Conservation (phyloP, 176 grass and related monocot species). For the Oropetium thomaeum region DNA sequence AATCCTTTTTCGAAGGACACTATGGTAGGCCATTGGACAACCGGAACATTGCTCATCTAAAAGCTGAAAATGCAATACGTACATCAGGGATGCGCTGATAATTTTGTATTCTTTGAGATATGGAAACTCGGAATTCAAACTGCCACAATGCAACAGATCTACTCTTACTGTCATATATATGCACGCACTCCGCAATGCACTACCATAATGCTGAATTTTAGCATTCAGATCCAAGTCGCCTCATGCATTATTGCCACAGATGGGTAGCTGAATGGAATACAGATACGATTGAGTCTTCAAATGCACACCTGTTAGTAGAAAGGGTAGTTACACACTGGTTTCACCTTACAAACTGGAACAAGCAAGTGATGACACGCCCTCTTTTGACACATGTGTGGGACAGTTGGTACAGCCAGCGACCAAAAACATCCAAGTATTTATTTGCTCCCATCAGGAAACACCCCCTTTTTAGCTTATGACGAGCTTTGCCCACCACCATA, state of each 20-base stretch:
- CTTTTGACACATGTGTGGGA: slow-evolving; percentile 44
- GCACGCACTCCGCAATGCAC: too few species aligned
- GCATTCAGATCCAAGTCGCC: too few species aligned
- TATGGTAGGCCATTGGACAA: too few species aligned
- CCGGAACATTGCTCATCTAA: too few species aligned
- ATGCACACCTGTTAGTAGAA: slow-evolving; percentile 23
- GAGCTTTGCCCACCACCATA: slow-evolving; percentile 41
- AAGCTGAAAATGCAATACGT: too few species aligned
- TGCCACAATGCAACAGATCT: not conserved
- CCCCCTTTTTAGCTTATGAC: slow-evolving; percentile 40
- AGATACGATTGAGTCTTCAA: too few species aligned
- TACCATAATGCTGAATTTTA: not conserved
- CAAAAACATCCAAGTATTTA: slow-evolving; percentile 40
- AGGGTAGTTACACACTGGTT: too few species aligned
- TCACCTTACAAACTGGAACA: slow-evolving; percentile 26
- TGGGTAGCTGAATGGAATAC: slow-evolving; percentile 12
- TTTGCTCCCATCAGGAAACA: slow-evolving; percentile 28
- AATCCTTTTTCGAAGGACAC: too few species aligned
- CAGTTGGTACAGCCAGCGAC: slow-evolving; percentile 61
- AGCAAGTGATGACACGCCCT: slow-evolving; percentile 39
- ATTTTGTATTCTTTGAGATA: too few species aligned
- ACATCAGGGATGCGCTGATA: too few species aligned
- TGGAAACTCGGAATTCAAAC: not conserved
- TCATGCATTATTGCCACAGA: too few species aligned
- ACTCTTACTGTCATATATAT: too few species aligned